Conservation (phyloP, 108 stramenopile species). For the Nannochloropsis gaditana region DNA sequence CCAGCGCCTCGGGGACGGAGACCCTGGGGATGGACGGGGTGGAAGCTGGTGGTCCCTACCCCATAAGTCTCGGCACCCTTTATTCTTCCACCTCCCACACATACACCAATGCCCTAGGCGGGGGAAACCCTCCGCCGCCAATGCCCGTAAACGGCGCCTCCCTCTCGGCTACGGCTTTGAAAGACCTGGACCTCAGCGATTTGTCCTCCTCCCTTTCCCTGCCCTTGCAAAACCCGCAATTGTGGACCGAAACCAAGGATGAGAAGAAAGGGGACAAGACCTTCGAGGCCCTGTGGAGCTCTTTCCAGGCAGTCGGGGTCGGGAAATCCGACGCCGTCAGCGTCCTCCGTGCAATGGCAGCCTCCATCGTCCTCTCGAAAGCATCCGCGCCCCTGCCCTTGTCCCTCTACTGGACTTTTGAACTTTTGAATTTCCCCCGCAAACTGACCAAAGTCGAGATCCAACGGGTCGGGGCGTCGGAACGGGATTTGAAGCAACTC, state of each 20-base stretch:
- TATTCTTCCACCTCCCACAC: too few species aligned
- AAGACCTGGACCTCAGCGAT: not conserved
- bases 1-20: not conserved
- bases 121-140: not conserved
- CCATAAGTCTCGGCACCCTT: not conserved
- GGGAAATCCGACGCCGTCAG: not conserved
- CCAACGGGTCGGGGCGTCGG: not conserved
- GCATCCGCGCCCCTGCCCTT: not conserved
- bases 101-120: not conserved
- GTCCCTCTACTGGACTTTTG: not conserved
- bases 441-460: not conserved
- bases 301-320: not conserved
- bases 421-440: not conserved
- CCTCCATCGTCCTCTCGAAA: conserved; percentile 17
- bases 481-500: conserved; percentile 17
- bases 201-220: not conserved
- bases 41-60: not conserved
- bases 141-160: not conserved
- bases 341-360: not conserved
- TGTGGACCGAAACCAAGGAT: not conserved
- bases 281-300: not conserved
- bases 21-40: not conserved
- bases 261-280: not conserved
- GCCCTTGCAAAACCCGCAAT: not conserved
- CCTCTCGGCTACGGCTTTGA: not conserved